These are phyloP conservation scores for Bruguiera gymnorhiza DNA, from an alignment of 345 rosid genomes.

Conservation along the genomic window DNA sequence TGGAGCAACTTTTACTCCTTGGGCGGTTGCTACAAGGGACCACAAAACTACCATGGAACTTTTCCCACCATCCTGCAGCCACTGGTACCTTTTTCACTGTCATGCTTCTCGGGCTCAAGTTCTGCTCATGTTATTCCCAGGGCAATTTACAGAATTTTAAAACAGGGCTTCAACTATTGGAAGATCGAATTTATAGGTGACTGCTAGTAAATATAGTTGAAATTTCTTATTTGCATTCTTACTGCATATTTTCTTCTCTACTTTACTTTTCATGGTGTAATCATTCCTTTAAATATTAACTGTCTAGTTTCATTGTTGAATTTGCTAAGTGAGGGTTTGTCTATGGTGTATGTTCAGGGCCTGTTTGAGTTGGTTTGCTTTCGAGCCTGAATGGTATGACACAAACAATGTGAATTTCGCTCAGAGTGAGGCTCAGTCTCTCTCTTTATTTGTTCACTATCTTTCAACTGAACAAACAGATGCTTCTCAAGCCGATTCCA, in stretches of 20 bases:
- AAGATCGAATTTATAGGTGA: conserved; percentile 92
- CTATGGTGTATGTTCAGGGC: conserved; percentile 53
- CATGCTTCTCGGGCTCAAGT: conserved; percentile 98
- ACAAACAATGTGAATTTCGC: conserved; percentile 59
- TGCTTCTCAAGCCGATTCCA: conserved; percentile 52
- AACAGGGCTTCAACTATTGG: conserved; percentile 85
- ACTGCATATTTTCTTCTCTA: background rate
- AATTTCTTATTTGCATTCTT: conserved; percentile 4
- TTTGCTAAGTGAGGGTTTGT: conserved; percentile 13
- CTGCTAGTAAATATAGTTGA: background rate
- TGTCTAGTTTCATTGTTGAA: too few species aligned
- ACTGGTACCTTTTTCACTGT: conserved; percentile 91
- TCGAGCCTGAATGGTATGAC: conserved; percentile 90
- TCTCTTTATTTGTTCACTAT: conserved; percentile 74
- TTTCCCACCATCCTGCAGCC: conserved; percentile 95
- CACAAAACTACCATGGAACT: conserved; percentile 79
- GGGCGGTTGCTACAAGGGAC: conserved; percentile 93
- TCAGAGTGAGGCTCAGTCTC: conserved; percentile 81
- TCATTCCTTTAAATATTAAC: too few species aligned
- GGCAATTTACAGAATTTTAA: conserved; percentile 83
- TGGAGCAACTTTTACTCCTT: conserved; percentile 93
- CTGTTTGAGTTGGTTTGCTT: conserved; percentile 96
- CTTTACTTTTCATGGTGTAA: conserved; percentile 1
- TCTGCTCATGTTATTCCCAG: conserved; percentile 80
- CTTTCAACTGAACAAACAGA: conserved; percentile 68